Base-by-base conservation (phyloP, 345 rosid genomes). In the Arabidopsis thaliana region DNA sequence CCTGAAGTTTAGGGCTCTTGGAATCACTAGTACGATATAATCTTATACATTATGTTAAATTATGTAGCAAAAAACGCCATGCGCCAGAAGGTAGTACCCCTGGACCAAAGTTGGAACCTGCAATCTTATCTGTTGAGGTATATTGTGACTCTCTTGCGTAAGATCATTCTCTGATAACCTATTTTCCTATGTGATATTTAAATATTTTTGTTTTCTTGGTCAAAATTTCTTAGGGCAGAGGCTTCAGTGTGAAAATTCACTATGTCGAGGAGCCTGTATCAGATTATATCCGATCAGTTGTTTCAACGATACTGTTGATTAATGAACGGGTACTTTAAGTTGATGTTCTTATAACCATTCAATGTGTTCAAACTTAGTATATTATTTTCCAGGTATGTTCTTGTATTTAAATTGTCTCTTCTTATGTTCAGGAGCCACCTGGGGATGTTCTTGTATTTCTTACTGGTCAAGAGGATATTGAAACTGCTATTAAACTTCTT, bases 391-490 rank as follows among this genome's bases (percentile, higher is more conserved):
- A 16, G 20, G 20, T 16, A 16, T 16, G 20, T 16, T 16, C 20
- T 16, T 16, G 20, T 16, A 16, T 16, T 16, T 34, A 42, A 69
- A 13, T 10, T 25, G 42, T 56, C 6, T 53, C 5, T 59, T 75
- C 36, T 65, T 45, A 49, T 71, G 60, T 71, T 72, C 70, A 91
- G 98, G 97, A 95, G 80, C 91, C 99, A 23, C 68, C 83, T 5
- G 99, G 97, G 70, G 97, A 92, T 83, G 83, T 92, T 82, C 83
- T 95, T 78, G 92, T 90, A 55, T 95, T 94, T 78, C 96, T 92
- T 23, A 95, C 99, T 22, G 99, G 99, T 82, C 96, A 95, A 82
- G 99, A 95, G 76, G 99, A 92, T 78, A 95, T 95, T 59, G 93
- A 90, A 67, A 81, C 88, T 67, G 87, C 96, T 65, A 81, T 83